A percentile compares a stretch with the other conserved stretches of the same genome.
phyloP scores from a whole-genome alignment of 2,329 filamentous ascomycete species.

The Myriosclerotinia curreyana region DNA sequence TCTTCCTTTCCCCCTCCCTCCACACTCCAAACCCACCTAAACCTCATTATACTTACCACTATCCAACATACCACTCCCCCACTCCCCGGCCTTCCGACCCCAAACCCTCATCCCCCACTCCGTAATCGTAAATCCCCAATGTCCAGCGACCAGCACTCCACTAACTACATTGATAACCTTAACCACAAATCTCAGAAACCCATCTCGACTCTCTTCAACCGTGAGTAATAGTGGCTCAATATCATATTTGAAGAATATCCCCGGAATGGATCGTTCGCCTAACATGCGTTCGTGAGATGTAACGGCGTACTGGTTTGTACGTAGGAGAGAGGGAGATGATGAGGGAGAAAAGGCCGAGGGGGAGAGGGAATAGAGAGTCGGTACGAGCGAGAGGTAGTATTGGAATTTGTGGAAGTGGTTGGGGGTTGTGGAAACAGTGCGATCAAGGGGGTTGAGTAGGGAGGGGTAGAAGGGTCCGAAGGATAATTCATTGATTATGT shows the following conservation, averaged over 20 bases:
- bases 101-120: conserved; percentile 66
- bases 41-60: conserved; percentile 36
- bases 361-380: conserved; percentile 80
- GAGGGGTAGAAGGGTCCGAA: conserved; percentile 97
- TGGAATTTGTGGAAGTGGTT: conserved; percentile 92
- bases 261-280: conserved; percentile 70
- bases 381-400: conserved; percentile 94
- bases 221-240: conserved; percentile 92
- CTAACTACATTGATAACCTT: conserved; percentile 87
- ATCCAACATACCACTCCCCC: conserved; percentile 40
- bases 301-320: conserved; percentile 97
- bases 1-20: background rate
- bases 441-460: conserved; percentile 89
- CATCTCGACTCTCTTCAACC: conserved; percentile 76
- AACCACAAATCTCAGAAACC: conserved; percentile 71
- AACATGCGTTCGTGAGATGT: conserved; percentile 79
- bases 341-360: conserved; percentile 35
- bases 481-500: conserved; percentile 92
- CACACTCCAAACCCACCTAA: background rate
- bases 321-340: conserved; percentile 57
- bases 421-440: conserved; percentile 74
- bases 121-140: conserved; percentile 84
- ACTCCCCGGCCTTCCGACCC: conserved; percentile 41
- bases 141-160: conserved; percentile 87
- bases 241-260: conserved; percentile 98